These are phyloP conservation scores for Mariannaea sp. DNA, from an alignment of 2,329 filamentous ascomycete genomes.

Conservation along the genomic window DNA sequence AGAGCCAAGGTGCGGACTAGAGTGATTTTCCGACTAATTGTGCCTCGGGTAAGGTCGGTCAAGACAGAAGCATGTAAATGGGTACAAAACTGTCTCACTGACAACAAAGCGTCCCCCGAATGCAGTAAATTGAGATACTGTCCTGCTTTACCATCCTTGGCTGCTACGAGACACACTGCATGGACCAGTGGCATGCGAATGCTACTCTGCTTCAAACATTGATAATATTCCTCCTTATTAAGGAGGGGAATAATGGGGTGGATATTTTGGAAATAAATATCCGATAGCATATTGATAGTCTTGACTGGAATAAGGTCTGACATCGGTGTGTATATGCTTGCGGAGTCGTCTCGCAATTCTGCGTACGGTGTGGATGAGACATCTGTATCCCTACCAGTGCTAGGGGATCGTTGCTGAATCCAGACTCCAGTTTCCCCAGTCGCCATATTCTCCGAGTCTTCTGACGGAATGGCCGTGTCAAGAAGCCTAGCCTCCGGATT, in stretches of 20 bases:
- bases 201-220: not conserved
- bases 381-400: not conserved
- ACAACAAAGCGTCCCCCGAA: not conserved
- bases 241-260: not conserved
- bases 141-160: not conserved
- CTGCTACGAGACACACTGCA: conserved; percentile 4
- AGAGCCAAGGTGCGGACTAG: not conserved
- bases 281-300: not conserved
- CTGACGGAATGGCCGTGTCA: not conserved
- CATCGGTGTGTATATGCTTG: not conserved
- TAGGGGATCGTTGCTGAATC: not conserved
- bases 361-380: not conserved
- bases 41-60: not conserved
- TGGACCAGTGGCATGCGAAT: not conserved
- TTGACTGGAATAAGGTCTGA: not conserved
- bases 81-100: not conserved
- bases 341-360: no score
- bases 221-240: not conserved
- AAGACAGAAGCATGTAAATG: not conserved
- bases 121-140: conserved; percentile 1
- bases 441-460: not conserved
- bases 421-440: not conserved
- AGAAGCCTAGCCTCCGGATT: conserved; percentile 6
- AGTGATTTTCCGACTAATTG: not conserved
- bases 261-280: conserved; percentile 1